These are phyloP conservation scores for Tripterygium wilfordii DNA, from an alignment of 177 flowering plant genomes.

Conservation along the genomic window DNA sequence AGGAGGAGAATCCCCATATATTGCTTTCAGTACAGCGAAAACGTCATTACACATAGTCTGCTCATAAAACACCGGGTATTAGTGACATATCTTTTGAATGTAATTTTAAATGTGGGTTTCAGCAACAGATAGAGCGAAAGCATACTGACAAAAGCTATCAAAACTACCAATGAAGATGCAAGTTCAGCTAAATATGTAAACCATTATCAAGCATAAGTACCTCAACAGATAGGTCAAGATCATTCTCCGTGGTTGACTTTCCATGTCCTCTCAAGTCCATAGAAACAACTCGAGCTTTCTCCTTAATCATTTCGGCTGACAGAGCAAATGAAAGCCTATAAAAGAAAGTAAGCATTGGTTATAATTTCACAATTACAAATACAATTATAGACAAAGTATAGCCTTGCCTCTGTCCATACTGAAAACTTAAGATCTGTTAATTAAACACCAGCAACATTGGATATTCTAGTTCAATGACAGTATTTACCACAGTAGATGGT, in stretches of 20 bases:
- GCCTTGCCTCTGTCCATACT: not conserved
- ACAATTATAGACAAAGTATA: not conserved
- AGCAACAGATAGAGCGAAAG: too few species aligned
- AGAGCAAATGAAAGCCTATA: constrained; percentile 89
- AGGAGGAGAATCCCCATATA: constrained; percentile 91
- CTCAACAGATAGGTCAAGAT: constrained; percentile 77
- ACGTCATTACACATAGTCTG: constrained; percentile 95
- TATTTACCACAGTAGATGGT: too few species aligned
- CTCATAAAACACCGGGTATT: constrained; percentile 6
- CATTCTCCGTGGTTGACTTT: constrained; percentile 75
- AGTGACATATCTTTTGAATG: too few species aligned
- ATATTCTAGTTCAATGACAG: too few species aligned
- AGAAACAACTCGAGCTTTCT: constrained; percentile 81
- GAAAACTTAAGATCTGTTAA: too few species aligned
- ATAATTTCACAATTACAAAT: not conserved
- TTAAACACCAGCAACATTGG: too few species aligned
- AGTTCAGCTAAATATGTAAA: not conserved
- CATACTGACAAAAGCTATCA: too few species aligned
- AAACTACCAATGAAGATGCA: not conserved
- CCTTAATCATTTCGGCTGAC: constrained; percentile 71
- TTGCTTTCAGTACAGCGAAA: constrained; percentile 60
- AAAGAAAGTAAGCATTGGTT: constrained; percentile 1
- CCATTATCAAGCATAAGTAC: constrained; percentile 23
- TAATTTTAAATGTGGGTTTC: too few species aligned
- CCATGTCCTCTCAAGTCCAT: constrained; percentile 99